phyloP scores from a whole-genome alignment of 129 eudicot species.

The Calendula officinalis region DNA sequence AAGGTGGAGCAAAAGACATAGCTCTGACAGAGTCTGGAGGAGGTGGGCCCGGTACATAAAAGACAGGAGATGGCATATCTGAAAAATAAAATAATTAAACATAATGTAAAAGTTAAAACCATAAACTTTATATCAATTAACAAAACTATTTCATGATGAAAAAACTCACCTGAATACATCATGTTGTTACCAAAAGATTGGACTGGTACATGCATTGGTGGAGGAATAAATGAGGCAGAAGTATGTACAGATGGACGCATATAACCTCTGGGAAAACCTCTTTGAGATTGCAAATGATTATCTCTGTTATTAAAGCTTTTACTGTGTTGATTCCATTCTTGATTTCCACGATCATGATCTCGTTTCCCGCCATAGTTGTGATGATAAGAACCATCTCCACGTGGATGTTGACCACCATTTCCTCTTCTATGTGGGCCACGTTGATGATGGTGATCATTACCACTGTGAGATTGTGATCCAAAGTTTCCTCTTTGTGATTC shows the following conservation, averaged over 20 bases:
- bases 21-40: conserved; percentile 48
- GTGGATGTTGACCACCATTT: conserved; percentile 60
- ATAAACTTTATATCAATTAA: neutral
- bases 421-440: conserved; percentile 61
- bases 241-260: conserved; percentile 49
- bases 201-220: conserved; percentile 48
- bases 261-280: conserved; percentile 54
- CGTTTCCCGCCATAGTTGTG: conserved; percentile 67
- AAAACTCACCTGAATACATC: conserved; percentile 68
- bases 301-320: conserved; percentile 65
- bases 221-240: conserved; percentile 45
- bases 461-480: conserved; percentile 49
- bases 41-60: conserved; percentile 44
- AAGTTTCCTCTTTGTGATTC: conserved; percentile 58
- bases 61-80: conserved; percentile 46
- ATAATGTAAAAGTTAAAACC: conserved; percentile 4
- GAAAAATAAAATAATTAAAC: conserved; percentile 24
- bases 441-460: conserved; percentile 56
- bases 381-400: conserved; percentile 50
- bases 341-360: conserved; percentile 76
- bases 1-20: conserved; percentile 51
- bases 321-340: conserved; percentile 61
- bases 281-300: conserved; percentile 49
- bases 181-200: conserved; percentile 54
- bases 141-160: conserved; percentile 1